Base-by-base conservation (phyloP, 164 flowering plant genomes). In the Tetrastigma voinierianum region DNA sequence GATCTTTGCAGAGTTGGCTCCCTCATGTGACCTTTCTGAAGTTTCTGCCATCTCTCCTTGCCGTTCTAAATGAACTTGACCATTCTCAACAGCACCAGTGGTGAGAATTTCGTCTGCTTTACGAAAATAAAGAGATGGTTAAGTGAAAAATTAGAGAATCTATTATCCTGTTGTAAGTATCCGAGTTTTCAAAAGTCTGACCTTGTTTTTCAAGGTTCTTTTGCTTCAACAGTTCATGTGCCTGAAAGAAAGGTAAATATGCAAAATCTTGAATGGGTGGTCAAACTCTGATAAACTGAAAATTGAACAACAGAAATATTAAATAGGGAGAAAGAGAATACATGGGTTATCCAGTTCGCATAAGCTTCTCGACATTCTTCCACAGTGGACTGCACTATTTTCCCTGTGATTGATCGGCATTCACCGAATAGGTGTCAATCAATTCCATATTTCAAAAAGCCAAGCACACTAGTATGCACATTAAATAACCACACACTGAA, bases 301-400 rank as follows among this genome's bases (percentile, higher is more conserved):
- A 52, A 59, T 47, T 17, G 23, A 58, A 17, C 14, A 57, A 47
- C 18, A 48, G 10, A 23, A 12, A 57, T 10, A 11, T 2, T 5
- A 17, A 20, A 65, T 21, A 2, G 59, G 48, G 21, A 43, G 14
- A 23, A 68, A 70, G 53, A 67, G 44, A 11, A 46, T 87, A 94
- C 98, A 82, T 72, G 81, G 59, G 76, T 70, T 57, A 89, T 81
- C 97, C 93, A 91, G 63, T 58, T 48, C 20, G 88, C 78, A 86
- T 78, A 91, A 65, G 88, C 93, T 70, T 90, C 97, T 59, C 91
- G 91, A 60, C 96, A 90, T 71, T 94, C 98, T 53, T 90, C 98
- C 57, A 82, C 23, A 24, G 97, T 91, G 51, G 91, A 85, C 72
- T 87, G 90, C 80, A 90, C 97, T 65, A 95, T 95, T 76, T 92